These are phyloP conservation scores for Angomonas ambiguus DNA, from an alignment of 208 protist genomes.

Conservation along the genomic window DNA sequence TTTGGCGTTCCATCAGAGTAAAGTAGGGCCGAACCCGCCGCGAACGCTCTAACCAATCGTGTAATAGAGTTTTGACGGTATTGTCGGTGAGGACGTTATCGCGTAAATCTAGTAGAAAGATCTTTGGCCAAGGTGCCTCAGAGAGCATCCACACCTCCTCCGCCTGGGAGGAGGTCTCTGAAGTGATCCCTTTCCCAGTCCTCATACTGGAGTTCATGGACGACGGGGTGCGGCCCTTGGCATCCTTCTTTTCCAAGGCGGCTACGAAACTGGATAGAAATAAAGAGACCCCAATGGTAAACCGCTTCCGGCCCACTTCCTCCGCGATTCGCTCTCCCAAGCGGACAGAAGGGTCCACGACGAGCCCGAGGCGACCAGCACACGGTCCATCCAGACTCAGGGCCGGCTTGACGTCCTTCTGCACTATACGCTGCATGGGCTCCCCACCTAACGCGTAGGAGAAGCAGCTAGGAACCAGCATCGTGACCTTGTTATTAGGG, in stretches of 20 bases:
- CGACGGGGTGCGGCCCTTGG: no score
- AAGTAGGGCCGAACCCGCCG: conserved; percentile 21
- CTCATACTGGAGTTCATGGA: not conserved
- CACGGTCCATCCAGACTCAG: conserved; percentile 1
- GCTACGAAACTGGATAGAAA: conserved; percentile 29
- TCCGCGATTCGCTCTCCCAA: conserved; percentile 29
- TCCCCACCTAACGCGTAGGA: conserved; percentile 10
- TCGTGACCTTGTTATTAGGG: conserved; percentile 3
- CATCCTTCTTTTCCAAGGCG: conserved; percentile 14
- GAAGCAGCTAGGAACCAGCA: conserved; percentile 16
- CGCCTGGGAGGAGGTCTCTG: not conserved
- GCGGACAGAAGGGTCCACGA: conserved; percentile 30
- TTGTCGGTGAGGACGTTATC: conserved; percentile 26
- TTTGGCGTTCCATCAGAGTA: conserved; percentile 1
- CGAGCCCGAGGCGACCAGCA: conserved; percentile 20
- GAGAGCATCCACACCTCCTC: conserved; percentile 3
- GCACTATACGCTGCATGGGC: conserved; percentile 9
- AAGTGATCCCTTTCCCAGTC: not conserved
- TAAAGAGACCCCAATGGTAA: conserved; percentile 23
- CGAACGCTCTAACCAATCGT: conserved; percentile 13
- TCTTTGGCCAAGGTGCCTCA: conserved; percentile 6
- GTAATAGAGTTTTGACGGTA: conserved; percentile 10
- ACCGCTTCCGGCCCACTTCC: conserved; percentile 21
- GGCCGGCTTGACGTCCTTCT: conserved; percentile 1
- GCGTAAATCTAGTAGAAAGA: conserved; percentile 39